Evolutionary conservation across 768 basidiomycete genomes (phyloP).

Genomic region (Russula virescens): DNA sequence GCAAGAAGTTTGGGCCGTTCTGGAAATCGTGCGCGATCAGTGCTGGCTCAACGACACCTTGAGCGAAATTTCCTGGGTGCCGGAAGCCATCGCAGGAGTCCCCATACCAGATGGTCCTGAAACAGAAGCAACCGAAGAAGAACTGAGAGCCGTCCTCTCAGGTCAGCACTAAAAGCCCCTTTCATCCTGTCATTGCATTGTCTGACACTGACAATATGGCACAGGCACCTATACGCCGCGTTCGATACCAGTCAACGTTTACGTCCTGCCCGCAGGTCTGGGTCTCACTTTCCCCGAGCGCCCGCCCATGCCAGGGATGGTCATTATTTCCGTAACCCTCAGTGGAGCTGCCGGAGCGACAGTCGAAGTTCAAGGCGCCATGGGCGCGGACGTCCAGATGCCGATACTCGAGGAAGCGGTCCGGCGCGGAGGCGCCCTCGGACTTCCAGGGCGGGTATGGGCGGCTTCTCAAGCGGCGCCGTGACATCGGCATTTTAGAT

Average conservation of each 20-base stretch:
- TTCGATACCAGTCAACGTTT: constrained; percentile 70
- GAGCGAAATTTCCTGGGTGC: constrained; percentile 52
- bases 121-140: constrained; percentile 43
- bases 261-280: constrained; percentile 44
- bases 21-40: constrained; percentile 81
- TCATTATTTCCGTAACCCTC: constrained; percentile 59
- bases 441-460: constrained; percentile 65
- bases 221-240: constrained; percentile 50
- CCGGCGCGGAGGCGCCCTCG: constrained; percentile 64
- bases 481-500: not conserved
- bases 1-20: constrained; percentile 67
- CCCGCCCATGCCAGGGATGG: constrained; percentile 55
- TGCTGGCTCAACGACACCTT: constrained; percentile 81
- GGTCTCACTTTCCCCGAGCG: constrained; percentile 63
- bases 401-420: constrained; percentile 63
- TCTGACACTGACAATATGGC: too few relatives aligned
- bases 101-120: constrained; percentile 28
- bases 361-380: constrained; percentile 53
- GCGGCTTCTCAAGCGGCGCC: constrained; percentile 19
- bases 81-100: constrained; percentile 39
- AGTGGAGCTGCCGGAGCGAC: constrained; percentile 53
- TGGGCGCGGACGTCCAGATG: constrained; percentile 41
- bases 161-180: constrained; percentile 39
- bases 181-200: not conserved
- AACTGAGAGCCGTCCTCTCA: constrained; percentile 58